Conservation (phyloP, 2,329 filamentous ascomycete genomes). For the Fusarium clavum region DNA sequence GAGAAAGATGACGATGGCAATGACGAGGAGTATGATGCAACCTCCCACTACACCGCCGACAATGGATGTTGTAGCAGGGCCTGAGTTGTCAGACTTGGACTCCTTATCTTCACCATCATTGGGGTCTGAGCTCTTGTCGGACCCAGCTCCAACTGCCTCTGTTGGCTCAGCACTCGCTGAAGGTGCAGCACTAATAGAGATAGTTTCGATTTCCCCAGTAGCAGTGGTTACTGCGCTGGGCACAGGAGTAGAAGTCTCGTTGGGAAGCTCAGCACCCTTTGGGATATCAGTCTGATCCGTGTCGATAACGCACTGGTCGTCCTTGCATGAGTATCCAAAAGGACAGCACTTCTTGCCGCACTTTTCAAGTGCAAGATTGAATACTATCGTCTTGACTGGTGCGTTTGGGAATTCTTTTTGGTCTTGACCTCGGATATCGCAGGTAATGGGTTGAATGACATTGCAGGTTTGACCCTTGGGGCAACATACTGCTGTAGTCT, state of each 20-base stretch:
- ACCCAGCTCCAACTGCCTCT: conserved; percentile 22
- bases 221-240: conserved; percentile 37
- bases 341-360: conserved; percentile 76
- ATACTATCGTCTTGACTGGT: conserved; percentile 73
- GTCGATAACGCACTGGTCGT: conserved; percentile 64
- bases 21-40: conserved; percentile 55
- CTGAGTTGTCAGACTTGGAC: conserved; percentile 32
- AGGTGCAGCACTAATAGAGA: conserved; percentile 39
- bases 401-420: conserved; percentile 66
- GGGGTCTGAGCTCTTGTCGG: conserved; percentile 16
- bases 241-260: conserved; percentile 36
- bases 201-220: conserved; percentile 38
- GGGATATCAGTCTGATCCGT: conserved; percentile 61
- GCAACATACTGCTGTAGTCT: conserved; percentile 78
- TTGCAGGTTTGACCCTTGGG: conserved; percentile 68
- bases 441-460: conserved; percentile 57
- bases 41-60: conserved; percentile 63
- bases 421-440: conserved; percentile 63
- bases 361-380: conserved; percentile 64
- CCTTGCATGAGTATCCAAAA: conserved; percentile 74
- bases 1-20: conserved; percentile 56
- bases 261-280: conserved; percentile 47
- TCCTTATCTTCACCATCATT: conserved; percentile 11
- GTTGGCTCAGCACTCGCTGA: conserved; percentile 32
- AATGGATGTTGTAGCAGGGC: conserved; percentile 54